phyloP scores from a whole-genome alignment of 371 early-diverging fungal genomes.

The Mortierella sp. region DNA sequence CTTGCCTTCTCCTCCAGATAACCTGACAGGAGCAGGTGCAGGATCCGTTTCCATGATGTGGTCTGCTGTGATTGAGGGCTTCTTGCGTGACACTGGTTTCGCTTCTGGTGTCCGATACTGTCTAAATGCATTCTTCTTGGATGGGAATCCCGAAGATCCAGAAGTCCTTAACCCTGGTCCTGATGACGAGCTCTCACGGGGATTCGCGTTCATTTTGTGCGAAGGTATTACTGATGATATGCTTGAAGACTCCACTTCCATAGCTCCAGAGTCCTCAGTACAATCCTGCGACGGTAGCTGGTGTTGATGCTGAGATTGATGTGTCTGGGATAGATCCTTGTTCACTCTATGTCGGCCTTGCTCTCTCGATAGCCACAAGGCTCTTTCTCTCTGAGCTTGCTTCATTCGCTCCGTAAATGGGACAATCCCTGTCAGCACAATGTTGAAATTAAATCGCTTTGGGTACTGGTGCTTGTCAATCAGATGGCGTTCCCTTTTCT shows the following conservation, averaged over 20 bases:
- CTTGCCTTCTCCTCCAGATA: neutral
- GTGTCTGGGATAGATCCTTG: neutral
- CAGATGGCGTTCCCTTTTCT: conserved; percentile 70
- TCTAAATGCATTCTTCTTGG: conserved; percentile 25
- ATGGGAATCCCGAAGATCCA: neutral
- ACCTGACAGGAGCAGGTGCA: neutral
- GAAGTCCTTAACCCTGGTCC: neutral
- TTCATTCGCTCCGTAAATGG: conserved; percentile 53
- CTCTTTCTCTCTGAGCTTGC: conserved; percentile 7
- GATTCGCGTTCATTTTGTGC: neutral
- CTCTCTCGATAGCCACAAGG: conserved; percentile 12
- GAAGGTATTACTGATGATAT: neutral
- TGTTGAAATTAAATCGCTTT: conserved; percentile 68
- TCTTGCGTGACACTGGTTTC: neutral
- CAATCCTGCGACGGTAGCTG: neutral
- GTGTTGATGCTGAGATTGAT: neutral
- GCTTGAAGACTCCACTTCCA: conserved; percentile 18
- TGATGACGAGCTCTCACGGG: neutral
- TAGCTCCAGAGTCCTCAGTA: neutral
- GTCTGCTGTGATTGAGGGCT: neutral
- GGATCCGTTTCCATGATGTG: conserved; percentile 15
- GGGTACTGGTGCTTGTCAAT: conserved; percentile 77
- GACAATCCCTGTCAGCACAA: conserved; percentile 64
- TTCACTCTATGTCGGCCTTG: conserved; percentile 12
- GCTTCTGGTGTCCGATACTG: conserved; percentile 23